Evolutionary conservation across 768 basidiomycete genomes (phyloP).

Genomic region (Termitomyces titanicus): DNA sequence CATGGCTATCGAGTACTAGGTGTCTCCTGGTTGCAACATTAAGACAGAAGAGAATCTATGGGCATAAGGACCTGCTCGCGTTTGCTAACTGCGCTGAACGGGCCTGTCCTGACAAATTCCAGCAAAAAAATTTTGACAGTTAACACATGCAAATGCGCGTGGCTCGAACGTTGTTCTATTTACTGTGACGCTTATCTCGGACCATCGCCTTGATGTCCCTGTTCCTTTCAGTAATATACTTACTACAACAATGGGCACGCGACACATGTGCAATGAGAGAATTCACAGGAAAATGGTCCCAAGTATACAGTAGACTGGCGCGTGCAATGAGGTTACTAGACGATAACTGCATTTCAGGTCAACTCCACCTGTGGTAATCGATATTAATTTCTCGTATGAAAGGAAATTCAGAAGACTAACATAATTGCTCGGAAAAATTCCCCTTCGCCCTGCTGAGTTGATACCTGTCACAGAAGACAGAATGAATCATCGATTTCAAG

Average conservation of each 20-base stretch:
- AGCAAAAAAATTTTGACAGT: not conserved
- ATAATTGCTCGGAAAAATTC: conserved; percentile 88
- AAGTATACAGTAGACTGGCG: not conserved
- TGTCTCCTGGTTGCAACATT: not conserved
- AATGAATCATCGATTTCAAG: conserved; percentile 17
- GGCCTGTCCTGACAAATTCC: not conserved
- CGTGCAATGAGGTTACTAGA: not conserved
- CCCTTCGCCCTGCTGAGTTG: conserved; percentile 56
- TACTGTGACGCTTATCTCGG: not conserved
- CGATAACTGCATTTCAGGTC: not conserved
- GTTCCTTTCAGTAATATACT: not conserved
- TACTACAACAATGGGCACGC: not conserved
- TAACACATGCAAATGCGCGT: no score
- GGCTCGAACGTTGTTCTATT: no score
- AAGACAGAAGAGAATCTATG: no score
- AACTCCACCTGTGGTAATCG: conserved; percentile 44
- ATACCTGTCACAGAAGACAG: conserved; percentile 43
- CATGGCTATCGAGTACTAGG: no score
- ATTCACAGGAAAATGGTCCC: not conserved
- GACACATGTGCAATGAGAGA: not conserved
- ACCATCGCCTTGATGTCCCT: not conserved
- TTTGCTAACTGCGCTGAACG: not conserved
- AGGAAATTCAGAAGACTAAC: conserved; percentile 41
- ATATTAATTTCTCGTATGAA: conserved; percentile 12
- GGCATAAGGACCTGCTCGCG: not conserved